These are phyloP conservation scores for Mayamaea pseudoterrestris DNA, from an alignment of 108 stramenopile species.

Conservation along the genomic window DNA sequence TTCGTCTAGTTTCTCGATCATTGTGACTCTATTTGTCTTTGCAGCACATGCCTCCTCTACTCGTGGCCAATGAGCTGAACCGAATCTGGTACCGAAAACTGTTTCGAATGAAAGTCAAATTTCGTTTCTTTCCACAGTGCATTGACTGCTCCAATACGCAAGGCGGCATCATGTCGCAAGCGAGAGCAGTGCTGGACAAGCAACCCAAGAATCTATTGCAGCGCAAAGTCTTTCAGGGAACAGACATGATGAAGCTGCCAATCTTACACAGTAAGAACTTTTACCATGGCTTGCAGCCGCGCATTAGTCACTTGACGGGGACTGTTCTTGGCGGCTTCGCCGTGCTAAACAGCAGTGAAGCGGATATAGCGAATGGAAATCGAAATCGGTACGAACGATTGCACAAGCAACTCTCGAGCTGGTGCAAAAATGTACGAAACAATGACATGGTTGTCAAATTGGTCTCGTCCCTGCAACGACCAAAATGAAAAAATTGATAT, in stretches of 20 bases:
- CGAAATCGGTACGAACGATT: neutral
- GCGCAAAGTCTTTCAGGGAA: too few species aligned
- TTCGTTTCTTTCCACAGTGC: slow-evolving; percentile 82
- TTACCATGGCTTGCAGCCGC: slow-evolving; percentile 43
- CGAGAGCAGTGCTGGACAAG: too few species aligned
- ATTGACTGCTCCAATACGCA: slow-evolving; percentile 55
- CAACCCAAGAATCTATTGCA: too few species aligned
- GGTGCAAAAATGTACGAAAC: too few species aligned
- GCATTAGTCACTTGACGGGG: slow-evolving; percentile 61
- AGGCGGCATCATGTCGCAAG: slow-evolving; percentile 47
- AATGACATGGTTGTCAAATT: too few species aligned
- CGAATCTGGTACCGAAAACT: slow-evolving; percentile 29
- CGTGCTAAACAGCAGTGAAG: slow-evolving; percentile 2
- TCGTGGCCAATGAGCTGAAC: slow-evolving; percentile 59
- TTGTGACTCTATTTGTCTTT: slow-evolving; percentile 36
- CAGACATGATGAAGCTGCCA: too few species aligned
- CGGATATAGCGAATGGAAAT: slow-evolving; percentile 12
- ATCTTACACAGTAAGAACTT: too few species aligned
- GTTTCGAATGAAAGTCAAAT: slow-evolving; percentile 26
- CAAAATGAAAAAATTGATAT: too few species aligned
- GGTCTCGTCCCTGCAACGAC: too few species aligned
- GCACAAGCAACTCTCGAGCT: too few species aligned
- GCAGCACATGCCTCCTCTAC: slow-evolving; percentile 87
- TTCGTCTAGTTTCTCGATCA: neutral
- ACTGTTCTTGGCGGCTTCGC: slow-evolving; percentile 39